Base-by-base conservation (phyloP, 2,329 filamentous ascomycete genomes). In the Aspergillus pseudoviridinutans region DNA sequence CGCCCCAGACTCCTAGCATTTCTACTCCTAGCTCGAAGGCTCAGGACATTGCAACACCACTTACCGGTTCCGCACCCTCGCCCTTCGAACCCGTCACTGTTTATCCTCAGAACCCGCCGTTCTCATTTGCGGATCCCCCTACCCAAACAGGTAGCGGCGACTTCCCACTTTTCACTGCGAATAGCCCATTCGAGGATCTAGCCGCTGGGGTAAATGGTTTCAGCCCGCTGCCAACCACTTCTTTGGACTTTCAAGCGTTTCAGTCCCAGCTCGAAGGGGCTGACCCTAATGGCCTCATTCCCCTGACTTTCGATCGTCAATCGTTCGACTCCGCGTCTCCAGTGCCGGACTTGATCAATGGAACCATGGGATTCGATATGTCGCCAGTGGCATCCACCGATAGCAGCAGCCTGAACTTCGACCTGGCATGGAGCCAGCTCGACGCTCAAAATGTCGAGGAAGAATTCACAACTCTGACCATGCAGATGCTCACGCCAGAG, bases 11-110 rank as follows among this genome's bases (percentile, higher is more conserved):
- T 10, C 83, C 82, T 56, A 83, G 82, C 66, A 77, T 88, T 1
- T 86, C 86, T 29, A 88, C 88, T 10, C 84, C 82, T 38, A 83
- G 81, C 64, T 79, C 85, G 55, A 72, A 81, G 68, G 82, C 80
- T 56, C 80, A 82, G 51, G 75, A 78, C 22, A 75, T 82, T 38
- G 79, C 82, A 25, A 89, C 87, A 35, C 69, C 74, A 68, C 55
- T 64, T 8, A 70, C 64, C 32, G 70, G 68, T 3, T 62, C 65
- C 14, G 65, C 64, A 24, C 62, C 67, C 4, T 73, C 71, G 12
- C 69, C 72, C 14, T 65, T 54, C 27, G 61, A 59, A 32, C 49
- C 61, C 29, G 47, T 55, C 8, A 38, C 57, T 9, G 52, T 58
- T 27, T 62, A 60, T 50, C 57, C 64, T 3, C 60, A 62, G 20